A percentile compares a stretch with the other conserved stretches of the same genome.
Evolutionary conservation across 2,329 filamentous ascomycete genomes (phyloP).

Genomic region (Rosellinia necatrix): DNA sequence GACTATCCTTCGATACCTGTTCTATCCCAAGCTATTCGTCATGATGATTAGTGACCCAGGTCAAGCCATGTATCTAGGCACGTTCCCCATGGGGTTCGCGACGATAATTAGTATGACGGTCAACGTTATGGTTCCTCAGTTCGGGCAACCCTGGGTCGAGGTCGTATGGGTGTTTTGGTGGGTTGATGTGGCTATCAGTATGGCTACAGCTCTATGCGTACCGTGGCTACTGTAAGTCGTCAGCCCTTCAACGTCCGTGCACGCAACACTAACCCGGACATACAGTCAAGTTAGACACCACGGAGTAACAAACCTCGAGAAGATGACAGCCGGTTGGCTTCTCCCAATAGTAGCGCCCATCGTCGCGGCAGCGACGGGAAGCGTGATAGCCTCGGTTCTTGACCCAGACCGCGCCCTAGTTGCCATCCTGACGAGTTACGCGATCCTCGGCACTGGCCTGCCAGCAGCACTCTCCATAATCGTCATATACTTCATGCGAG

Average conservation of each 20-base stretch:
- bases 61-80: slow-evolving; percentile 71
- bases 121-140: slow-evolving; percentile 57
- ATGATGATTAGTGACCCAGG: slow-evolving; percentile 70
- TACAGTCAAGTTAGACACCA: slow-evolving; percentile 40
- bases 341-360: slow-evolving; percentile 70
- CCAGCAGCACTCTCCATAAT: slow-evolving; percentile 59
- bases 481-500: slow-evolving; percentile 62
- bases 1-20: slow-evolving; percentile 62
- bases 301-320: slow-evolving; percentile 47
- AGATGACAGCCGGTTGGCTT: slow-evolving; percentile 59
- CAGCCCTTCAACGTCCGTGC: neutral
- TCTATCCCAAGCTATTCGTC: slow-evolving; percentile 69
- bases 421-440: slow-evolving; percentile 57
- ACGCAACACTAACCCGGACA: neutral
- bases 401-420: slow-evolving; percentile 54
- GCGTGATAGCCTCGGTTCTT: slow-evolving; percentile 53
- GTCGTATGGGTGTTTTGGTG: slow-evolving; percentile 64
- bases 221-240: slow-evolving; percentile 55
- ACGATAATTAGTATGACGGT: slow-evolving; percentile 71
- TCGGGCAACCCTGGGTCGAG: slow-evolving; percentile 62
- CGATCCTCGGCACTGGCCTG: slow-evolving; percentile 57
- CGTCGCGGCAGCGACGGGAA: slow-evolving; percentile 62
- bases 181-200: slow-evolving; percentile 57
- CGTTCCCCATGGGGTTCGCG: slow-evolving; percentile 70
- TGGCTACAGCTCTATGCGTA: slow-evolving; percentile 45